Conservation (phyloP, 2,329 filamentous ascomycete genomes). For the Knoxdaviesia proteae region DNA sequence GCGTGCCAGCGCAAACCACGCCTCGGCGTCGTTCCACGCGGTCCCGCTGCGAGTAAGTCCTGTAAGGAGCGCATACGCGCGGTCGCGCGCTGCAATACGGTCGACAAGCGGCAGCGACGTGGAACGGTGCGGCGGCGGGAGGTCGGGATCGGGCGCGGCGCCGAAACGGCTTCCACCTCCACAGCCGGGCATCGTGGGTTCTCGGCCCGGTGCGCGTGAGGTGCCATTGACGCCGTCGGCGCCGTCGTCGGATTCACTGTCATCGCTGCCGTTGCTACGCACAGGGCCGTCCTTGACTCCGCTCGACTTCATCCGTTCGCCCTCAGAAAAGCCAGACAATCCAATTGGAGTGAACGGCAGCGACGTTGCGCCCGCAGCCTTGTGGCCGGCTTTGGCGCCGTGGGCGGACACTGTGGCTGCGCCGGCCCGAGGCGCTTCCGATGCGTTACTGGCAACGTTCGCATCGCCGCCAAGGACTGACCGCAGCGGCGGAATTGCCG, state of each 20-base stretch:
- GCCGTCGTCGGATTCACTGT: neutral
- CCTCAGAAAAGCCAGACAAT: neutral
- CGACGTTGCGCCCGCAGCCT: neutral
- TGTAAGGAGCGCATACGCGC: conserved; percentile 67
- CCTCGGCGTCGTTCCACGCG: conserved; percentile 83
- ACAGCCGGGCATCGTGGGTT: conserved; percentile 4
- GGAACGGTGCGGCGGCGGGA: conserved; percentile 31
- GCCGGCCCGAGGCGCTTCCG: conserved; percentile 1
- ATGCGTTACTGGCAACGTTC: conserved; percentile 1
- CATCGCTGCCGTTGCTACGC: no score
- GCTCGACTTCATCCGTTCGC: no score
- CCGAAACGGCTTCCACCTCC: neutral
- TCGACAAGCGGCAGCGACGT: conserved; percentile 52
- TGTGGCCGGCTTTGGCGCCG: neutral
- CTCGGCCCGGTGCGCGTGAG: conserved; percentile 9
- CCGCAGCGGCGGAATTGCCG: conserved; percentile 25
- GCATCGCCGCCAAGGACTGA: no score
- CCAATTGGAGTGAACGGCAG: neutral
- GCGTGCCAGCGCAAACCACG: conserved; percentile 74
- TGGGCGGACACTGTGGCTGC: neutral
- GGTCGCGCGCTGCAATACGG: conserved; percentile 71
- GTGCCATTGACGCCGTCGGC: conserved; percentile 2
- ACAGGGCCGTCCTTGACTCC: no score
- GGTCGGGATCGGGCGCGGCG: conserved; percentile 14
- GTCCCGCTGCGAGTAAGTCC: conserved; percentile 65